Evolutionary conservation across 2,329 filamentous ascomycete genomes (phyloP).

Genomic region (Talaromyces pinophilus): DNA sequence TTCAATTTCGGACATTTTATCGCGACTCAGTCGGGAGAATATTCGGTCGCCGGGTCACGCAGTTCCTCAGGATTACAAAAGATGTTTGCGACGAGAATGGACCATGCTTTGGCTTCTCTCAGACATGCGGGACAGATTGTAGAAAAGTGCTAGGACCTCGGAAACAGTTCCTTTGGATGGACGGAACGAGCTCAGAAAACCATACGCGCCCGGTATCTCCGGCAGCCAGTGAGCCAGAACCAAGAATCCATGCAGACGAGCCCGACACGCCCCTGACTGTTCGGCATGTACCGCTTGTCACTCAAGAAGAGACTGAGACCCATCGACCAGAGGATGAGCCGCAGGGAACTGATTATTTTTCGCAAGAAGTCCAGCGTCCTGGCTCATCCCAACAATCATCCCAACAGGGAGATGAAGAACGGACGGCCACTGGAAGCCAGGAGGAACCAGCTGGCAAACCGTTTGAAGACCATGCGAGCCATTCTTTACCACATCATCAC

Average conservation of each 20-base stretch:
- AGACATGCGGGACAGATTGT: slow-evolving; percentile 63
- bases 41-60: slow-evolving; percentile 47
- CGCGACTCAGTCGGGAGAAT: slow-evolving; percentile 39
- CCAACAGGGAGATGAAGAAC: slow-evolving; percentile 17
- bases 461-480: slow-evolving; percentile 18
- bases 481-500: slow-evolving; percentile 67
- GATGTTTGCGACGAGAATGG: slow-evolving; percentile 58
- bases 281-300: slow-evolving; percentile 10
- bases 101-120: slow-evolving; percentile 63
- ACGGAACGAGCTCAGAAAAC: background rate
- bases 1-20: slow-evolving; percentile 26
- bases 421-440: slow-evolving; percentile 17
- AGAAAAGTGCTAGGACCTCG: slow-evolving; percentile 48
- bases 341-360: slow-evolving; percentile 19
- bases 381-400: background rate
- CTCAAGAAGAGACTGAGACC: background rate
- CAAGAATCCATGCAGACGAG: slow-evolving; percentile 8
- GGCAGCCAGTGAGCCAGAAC: slow-evolving; percentile 10
- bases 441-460: slow-evolving; percentile 14
- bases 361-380: slow-evolving; percentile 5
- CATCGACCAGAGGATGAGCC: slow-evolving; percentile 9
- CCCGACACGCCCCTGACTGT: slow-evolving; percentile 24
- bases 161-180: slow-evolving; percentile 20
- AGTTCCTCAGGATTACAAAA: slow-evolving; percentile 53
- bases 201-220: slow-evolving; percentile 8